A percentile compares a stretch with the other conserved stretches of the same genome.
Evolutionary conservation across 225 moss, liverwort and hornwort species (phyloP).

Genomic region (Polytrichum commune): DNA sequence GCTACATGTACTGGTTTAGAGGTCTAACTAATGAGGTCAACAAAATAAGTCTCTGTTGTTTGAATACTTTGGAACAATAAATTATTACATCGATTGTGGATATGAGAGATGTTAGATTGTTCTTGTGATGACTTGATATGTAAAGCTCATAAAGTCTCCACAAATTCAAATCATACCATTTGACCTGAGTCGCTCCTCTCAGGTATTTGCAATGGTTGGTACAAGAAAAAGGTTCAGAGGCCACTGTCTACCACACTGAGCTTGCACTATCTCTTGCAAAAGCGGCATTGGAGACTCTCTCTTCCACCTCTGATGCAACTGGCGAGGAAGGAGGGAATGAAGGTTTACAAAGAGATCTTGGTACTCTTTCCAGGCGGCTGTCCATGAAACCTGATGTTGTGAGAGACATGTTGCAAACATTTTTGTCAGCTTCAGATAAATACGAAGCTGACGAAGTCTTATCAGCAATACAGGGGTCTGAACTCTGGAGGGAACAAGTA

Average conservation of each 20-base stretch:
- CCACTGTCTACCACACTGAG: slow-evolving; percentile 83
- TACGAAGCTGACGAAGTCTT: slow-evolving; percentile 76
- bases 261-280: slow-evolving; percentile 89
- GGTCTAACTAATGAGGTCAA: too few species aligned
- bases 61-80: too few species aligned
- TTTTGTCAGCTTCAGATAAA: slow-evolving; percentile 72
- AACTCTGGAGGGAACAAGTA: slow-evolving; percentile 99
- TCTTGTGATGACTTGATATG: too few species aligned
- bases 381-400: slow-evolving; percentile 49
- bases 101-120: too few species aligned
- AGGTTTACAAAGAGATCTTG: slow-evolving; percentile 7
- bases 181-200: slow-evolving; percentile 5
- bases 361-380: slow-evolving; percentile 27
- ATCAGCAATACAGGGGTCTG: slow-evolving; percentile 65
- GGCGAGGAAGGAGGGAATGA: slow-evolving; percentile 19
- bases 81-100: too few species aligned
- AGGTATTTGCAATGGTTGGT: slow-evolving; percentile 98
- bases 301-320: slow-evolving; percentile 17
- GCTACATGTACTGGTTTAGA: too few species aligned
- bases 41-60: too few species aligned
- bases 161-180: too few species aligned
- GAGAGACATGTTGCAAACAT: slow-evolving; percentile 60
- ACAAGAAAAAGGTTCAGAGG: slow-evolving; percentile 81
- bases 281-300: slow-evolving; percentile 61
- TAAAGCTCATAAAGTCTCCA: too few species aligned